A percentile compares a stretch with the other conserved stretches of the same genome.
These are phyloP conservation scores for Cordyceps fumosorosea DNA, from an alignment of 2,329 filamentous ascomycete species.

Conservation along the genomic window DNA sequence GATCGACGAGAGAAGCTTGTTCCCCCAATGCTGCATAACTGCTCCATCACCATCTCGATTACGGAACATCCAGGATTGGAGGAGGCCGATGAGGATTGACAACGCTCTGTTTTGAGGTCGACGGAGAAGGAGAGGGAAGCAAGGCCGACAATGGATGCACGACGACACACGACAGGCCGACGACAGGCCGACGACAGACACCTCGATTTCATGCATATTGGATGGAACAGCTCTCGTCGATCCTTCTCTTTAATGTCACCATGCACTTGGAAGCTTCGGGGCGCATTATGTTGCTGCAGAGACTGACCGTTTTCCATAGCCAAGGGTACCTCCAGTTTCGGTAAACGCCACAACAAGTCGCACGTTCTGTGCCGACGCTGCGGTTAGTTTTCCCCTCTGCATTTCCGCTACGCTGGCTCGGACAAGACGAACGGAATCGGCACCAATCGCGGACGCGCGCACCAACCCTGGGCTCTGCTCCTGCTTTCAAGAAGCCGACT, in stretches of 20 bases:
- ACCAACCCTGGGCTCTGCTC: too few relatives aligned
- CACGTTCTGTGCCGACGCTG: constrained; percentile 98
- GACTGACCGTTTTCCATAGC: constrained; percentile 31
- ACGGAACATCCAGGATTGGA: too few relatives aligned
- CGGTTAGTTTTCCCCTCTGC: constrained; percentile 57
- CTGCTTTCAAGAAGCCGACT: too few relatives aligned
- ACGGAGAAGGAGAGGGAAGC: too few relatives aligned
- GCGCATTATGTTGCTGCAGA: not conserved
- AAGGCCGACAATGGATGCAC: not conserved
- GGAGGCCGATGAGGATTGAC: too few relatives aligned
- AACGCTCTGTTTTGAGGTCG: too few relatives aligned
- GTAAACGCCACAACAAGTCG: constrained; percentile 88
- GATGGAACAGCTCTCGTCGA: constrained; percentile 1
- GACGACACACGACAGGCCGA: not conserved
- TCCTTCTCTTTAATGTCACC: not conserved
- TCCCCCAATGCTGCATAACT: not conserved
- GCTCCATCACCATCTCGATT: not conserved
- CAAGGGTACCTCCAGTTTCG: constrained; percentile 53
- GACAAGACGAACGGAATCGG: not conserved
- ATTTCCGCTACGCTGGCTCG: not conserved
- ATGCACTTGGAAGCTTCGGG: not conserved
- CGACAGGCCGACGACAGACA: not conserved
- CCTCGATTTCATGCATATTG: not conserved
- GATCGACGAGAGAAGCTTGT: not conserved
- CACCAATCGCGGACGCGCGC: not conserved